A percentile compares a stretch with the other conserved stretches of the same genome.
Conservation (phyloP, 2,329 filamentous ascomycete species). For the Myotisia sp. region DNA sequence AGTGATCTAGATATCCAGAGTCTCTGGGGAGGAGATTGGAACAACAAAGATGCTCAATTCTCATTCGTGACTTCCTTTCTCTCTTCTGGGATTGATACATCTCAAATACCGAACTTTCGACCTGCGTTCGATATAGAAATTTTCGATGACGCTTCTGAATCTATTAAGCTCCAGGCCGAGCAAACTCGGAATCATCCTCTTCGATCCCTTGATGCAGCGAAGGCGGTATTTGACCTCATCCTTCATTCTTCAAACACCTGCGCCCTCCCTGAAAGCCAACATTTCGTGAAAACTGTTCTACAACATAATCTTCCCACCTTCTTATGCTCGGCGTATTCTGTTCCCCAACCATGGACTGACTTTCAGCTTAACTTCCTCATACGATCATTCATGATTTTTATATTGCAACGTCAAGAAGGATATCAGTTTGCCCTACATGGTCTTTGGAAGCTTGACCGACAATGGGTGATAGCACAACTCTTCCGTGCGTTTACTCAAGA, state of each 20-base stretch:
- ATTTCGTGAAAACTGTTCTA: constrained; percentile 47
- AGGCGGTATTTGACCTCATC: constrained; percentile 49
- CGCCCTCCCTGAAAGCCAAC: constrained; percentile 40
- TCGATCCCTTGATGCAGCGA: constrained; percentile 73
- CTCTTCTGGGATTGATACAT: constrained; percentile 64
- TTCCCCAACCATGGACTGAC: constrained; percentile 36
- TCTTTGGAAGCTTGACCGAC: constrained; percentile 77
- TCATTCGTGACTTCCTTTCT: constrained; percentile 88
- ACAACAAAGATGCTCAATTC: constrained; percentile 70
- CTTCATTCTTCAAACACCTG: constrained; percentile 45
- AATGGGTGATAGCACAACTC: constrained; percentile 71
- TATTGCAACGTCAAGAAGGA: constrained; percentile 61
- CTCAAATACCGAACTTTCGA: constrained; percentile 67
- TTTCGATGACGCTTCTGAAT: constrained; percentile 46
- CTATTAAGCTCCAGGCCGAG: constrained; percentile 46
- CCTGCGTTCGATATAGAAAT: constrained; percentile 57
- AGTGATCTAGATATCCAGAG: constrained; percentile 66
- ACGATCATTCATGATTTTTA: constrained; percentile 59
- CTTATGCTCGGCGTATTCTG: constrained; percentile 34
- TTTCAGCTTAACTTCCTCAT: constrained; percentile 37
- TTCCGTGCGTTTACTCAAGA: constrained; percentile 60
- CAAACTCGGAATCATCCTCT: constrained; percentile 70
- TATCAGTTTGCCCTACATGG: constrained; percentile 84
- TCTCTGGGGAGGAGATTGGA: constrained; percentile 83
- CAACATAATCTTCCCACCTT: constrained; percentile 39